These are phyloP conservation scores for Phaffia australis DNA, from an alignment of 768 basidiomycete genomes.

Conservation along the genomic window DNA sequence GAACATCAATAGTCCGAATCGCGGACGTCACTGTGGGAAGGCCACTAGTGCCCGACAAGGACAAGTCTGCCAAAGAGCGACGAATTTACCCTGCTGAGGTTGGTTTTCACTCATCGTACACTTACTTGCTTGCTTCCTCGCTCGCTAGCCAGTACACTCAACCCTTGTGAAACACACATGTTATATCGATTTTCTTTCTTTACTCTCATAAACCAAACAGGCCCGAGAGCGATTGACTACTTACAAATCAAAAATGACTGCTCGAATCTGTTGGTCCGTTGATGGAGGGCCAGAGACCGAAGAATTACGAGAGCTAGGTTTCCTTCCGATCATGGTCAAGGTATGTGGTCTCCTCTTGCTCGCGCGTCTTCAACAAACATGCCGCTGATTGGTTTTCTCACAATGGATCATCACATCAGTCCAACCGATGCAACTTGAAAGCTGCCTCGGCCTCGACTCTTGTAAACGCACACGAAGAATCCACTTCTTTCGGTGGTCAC, in stretches of 20 bases:
- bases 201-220: constrained; percentile 41
- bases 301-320: constrained; percentile 72
- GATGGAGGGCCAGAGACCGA: constrained; percentile 56
- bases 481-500: constrained; percentile 97
- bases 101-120: constrained; percentile 24
- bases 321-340: constrained; percentile 92
- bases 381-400: not conserved
- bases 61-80: constrained; percentile 59
- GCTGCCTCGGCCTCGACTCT: constrained; percentile 74
- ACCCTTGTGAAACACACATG: not conserved
- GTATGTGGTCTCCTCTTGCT: constrained; percentile 45
- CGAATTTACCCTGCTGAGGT: constrained; percentile 85
- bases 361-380: not conserved
- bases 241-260: constrained; percentile 80
- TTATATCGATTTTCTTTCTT: not conserved
- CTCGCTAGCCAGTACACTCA: constrained; percentile 4
- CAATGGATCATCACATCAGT: constrained; percentile 43
- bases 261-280: constrained; percentile 74
- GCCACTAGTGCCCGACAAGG: constrained; percentile 79
- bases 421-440: constrained; percentile 82
- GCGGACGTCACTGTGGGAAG: constrained; percentile 69
- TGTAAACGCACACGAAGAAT: constrained; percentile 82
- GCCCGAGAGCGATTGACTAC: constrained; percentile 86
- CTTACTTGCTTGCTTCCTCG: not conserved
- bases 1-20: constrained; percentile 61